Conservation (phyloP, 148 eudicot species). For the Polygonum maritimum region DNA sequence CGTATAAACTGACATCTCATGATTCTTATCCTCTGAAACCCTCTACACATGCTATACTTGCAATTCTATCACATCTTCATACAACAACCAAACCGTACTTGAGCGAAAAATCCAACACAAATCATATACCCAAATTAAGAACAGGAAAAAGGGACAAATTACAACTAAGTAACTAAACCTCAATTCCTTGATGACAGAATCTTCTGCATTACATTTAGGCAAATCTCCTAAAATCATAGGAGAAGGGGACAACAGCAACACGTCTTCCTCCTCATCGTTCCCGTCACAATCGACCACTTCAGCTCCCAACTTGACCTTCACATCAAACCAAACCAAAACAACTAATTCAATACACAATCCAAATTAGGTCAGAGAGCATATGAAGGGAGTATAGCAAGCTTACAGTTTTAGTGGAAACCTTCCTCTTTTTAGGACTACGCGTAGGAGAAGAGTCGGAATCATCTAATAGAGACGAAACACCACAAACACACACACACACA, state of each 20-base stretch:
- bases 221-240: constrained; percentile 30
- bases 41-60: neutral
- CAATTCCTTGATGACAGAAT: constrained; percentile 55
- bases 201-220: constrained; percentile 27
- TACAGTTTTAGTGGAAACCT: constrained; percentile 23
- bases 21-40: neutral
- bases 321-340: constrained; percentile 19
- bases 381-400: neutral
- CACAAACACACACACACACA: neutral
- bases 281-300: constrained; percentile 38
- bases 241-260: constrained; percentile 60
- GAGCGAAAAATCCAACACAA: neutral
- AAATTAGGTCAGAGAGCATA: neutral
- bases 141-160: neutral
- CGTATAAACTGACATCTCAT: neutral
- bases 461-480: constrained; percentile 19
- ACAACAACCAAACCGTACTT: neutral
- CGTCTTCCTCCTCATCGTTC: constrained; percentile 51
- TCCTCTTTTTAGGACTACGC: constrained; percentile 37
- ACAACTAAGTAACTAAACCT: constrained; percentile 29
- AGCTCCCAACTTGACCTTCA: constrained; percentile 16
- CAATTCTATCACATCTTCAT: neutral
- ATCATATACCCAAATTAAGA: neutral
- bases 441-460: constrained; percentile 38
- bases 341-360: neutral